Evolutionary conservation across 192 early-diverging fungal species (phyloP).

Genomic region (Borealophlyctis nickersoniae): DNA sequence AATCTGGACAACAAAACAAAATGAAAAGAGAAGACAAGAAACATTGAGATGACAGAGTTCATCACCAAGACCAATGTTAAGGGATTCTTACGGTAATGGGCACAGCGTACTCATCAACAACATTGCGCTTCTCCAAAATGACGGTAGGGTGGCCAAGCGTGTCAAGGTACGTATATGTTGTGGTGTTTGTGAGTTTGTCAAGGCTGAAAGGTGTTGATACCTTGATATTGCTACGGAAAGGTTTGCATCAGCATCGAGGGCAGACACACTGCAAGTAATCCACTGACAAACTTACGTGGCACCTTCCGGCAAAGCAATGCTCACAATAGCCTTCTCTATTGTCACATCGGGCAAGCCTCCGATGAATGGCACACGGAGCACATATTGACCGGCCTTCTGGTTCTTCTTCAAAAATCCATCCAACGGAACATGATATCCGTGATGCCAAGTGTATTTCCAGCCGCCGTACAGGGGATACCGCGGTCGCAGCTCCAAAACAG

Average conservation of each 20-base stretch:
- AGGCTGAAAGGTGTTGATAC: constrained; percentile 62
- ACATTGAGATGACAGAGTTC: no score
- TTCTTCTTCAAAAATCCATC: constrained; percentile 59
- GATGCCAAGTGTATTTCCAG: constrained; percentile 96
- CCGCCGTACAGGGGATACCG: constrained; percentile 93
- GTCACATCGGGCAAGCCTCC: constrained; percentile 61
- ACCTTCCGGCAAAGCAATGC: constrained; percentile 87
- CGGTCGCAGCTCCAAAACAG: constrained; percentile 75
- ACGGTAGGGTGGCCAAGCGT: constrained; percentile 84
- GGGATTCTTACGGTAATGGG: constrained; percentile 21
- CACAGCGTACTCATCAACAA: constrained; percentile 66
- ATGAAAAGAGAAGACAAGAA: constrained; percentile 6
- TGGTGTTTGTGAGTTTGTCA: constrained; percentile 47
- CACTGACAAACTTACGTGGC: constrained; percentile 58
- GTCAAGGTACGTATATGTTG: constrained; percentile 82
- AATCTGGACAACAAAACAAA: constrained; percentile 29
- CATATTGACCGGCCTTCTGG: constrained; percentile 41
- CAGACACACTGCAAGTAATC: no score
- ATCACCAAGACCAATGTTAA: constrained; percentile 4
- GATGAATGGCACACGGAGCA: constrained; percentile 70
- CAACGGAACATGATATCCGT: constrained; percentile 83
- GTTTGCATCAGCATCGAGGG: no score
- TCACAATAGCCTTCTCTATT: constrained; percentile 64
- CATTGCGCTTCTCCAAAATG: constrained; percentile 62
- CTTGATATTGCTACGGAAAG: constrained; percentile 56